Conservation (phyloP, 331 rosid genomes). For the Rosa hybrid region DNA sequence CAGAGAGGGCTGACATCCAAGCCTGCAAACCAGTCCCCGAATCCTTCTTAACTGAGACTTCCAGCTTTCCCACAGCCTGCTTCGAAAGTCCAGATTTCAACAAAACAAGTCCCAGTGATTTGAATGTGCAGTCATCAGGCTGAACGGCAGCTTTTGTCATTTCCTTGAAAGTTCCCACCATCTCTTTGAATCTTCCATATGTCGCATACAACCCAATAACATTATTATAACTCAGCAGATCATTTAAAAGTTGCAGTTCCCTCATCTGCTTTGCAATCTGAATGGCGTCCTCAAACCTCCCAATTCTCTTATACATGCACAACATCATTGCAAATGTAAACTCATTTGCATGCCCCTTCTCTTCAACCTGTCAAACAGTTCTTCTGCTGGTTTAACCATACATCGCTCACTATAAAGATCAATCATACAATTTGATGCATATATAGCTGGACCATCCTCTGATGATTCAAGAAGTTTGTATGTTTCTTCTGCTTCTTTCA, state of each 20-base stretch:
- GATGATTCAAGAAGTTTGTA: slow-evolving; percentile 59
- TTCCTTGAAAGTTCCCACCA: slow-evolving; percentile 50
- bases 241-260: slow-evolving; percentile 50
- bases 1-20: slow-evolving; percentile 71
- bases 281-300: slow-evolving; percentile 66
- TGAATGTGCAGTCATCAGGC: slow-evolving; percentile 59
- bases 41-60: slow-evolving; percentile 50
- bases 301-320: slow-evolving; percentile 71
- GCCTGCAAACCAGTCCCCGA: slow-evolving; percentile 49
- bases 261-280: slow-evolving; percentile 70
- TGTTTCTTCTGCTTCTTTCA: slow-evolving; percentile 73
- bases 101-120: slow-evolving; percentile 63
- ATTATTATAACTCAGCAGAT: slow-evolving; percentile 71
- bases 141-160: slow-evolving; percentile 52
- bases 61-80: slow-evolving; percentile 65
- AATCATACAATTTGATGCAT: slow-evolving; percentile 86
- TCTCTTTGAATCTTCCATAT: slow-evolving; percentile 77
- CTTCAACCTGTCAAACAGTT: slow-evolving; percentile 64
- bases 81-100: slow-evolving; percentile 75
- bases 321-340: slow-evolving; percentile 82
- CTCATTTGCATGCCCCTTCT: slow-evolving; percentile 66
- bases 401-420: slow-evolving; percentile 70
- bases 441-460: slow-evolving; percentile 60
- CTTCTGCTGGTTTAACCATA: slow-evolving; percentile 70
- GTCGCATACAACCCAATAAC: slow-evolving; percentile 64